A percentile compares a stretch with the other conserved stretches of the same genome.
phyloP scores from a whole-genome alignment of 2,329 filamentous ascomycete species.

The Apiospora marii region DNA sequence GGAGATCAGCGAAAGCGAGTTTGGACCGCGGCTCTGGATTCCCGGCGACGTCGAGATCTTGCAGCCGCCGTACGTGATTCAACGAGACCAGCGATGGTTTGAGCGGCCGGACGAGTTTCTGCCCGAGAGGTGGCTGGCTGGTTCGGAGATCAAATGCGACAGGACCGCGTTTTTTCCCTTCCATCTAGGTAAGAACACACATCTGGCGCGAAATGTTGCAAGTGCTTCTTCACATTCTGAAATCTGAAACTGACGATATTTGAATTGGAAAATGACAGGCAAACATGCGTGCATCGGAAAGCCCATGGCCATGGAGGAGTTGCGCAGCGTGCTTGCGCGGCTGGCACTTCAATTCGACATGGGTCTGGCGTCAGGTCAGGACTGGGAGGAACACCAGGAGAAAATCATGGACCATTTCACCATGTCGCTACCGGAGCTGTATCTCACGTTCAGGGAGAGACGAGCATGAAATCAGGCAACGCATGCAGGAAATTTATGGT shows the following conservation, averaged over 20 bases:
- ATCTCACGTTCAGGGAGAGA: constrained; percentile 22
- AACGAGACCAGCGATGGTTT: constrained; percentile 26
- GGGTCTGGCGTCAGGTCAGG: constrained; percentile 4
- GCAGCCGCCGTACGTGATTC: constrained; percentile 27
- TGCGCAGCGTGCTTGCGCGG: constrained; percentile 27
- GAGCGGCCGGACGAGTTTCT: constrained; percentile 27
- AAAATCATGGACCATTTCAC: constrained; percentile 27
- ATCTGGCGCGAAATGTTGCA: not conserved
- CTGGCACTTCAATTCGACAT: constrained; percentile 25
- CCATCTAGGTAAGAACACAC: constrained; percentile 23
- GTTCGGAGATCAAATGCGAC: constrained; percentile 18
- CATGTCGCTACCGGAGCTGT: constrained; percentile 24
- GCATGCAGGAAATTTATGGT: not conserved
- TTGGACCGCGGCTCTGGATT: constrained; percentile 25
- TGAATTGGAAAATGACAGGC: not conserved
- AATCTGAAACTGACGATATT: not conserved
- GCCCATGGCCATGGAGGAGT: constrained; percentile 26
- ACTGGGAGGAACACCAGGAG: constrained; percentile 23
- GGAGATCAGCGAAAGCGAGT: constrained; percentile 22
- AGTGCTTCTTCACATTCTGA: no score
- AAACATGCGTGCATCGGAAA: constrained; percentile 29
- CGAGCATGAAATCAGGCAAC: not conserved
- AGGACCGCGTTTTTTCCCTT: constrained; percentile 25
- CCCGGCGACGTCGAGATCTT: constrained; percentile 26
- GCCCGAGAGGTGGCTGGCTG: constrained; percentile 26